Evolutionary conservation across 345 rosid species (phyloP).

Genomic region (Brassica cretica): DNA sequence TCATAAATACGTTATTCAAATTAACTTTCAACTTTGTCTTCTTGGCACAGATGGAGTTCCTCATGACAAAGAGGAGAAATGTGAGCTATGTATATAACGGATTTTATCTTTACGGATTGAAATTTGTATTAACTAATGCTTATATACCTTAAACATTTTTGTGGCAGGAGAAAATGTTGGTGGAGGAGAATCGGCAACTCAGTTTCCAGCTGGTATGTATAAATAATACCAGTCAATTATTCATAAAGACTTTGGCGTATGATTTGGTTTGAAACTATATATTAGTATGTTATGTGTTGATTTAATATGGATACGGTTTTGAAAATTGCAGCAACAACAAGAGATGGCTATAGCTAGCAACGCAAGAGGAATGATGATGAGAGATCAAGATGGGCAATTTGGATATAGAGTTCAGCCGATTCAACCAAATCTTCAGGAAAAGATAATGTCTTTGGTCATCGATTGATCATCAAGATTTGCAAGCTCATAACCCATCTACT

Average conservation of each 20-base stretch:
- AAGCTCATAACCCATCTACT: not conserved
- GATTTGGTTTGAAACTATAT: conserved; percentile 12
- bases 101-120: not conserved
- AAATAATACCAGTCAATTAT: not conserved
- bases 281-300: conserved; percentile 3
- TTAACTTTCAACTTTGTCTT: conserved; percentile 15
- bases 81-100: conserved; percentile 38
- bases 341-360: conserved; percentile 54
- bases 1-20: not conserved
- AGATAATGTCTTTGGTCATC: conserved; percentile 43
- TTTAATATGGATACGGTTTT: conserved; percentile 11
- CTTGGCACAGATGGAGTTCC: conserved; percentile 45
- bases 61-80: conserved; percentile 44
- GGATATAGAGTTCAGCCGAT: conserved; percentile 42
- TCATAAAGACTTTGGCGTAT: not conserved
- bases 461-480: conserved; percentile 27
- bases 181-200: conserved; percentile 52
- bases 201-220: conserved; percentile 44
- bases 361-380: conserved; percentile 46
- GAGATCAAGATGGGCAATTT: conserved; percentile 38
- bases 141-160: not conserved
- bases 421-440: conserved; percentile 47
- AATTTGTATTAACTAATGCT: not conserved
- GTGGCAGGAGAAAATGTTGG: conserved; percentile 40
- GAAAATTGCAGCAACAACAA: conserved; percentile 47